Conservation (phyloP, 2,329 filamentous ascomycete genomes). For the Xylaria sp. region DNA sequence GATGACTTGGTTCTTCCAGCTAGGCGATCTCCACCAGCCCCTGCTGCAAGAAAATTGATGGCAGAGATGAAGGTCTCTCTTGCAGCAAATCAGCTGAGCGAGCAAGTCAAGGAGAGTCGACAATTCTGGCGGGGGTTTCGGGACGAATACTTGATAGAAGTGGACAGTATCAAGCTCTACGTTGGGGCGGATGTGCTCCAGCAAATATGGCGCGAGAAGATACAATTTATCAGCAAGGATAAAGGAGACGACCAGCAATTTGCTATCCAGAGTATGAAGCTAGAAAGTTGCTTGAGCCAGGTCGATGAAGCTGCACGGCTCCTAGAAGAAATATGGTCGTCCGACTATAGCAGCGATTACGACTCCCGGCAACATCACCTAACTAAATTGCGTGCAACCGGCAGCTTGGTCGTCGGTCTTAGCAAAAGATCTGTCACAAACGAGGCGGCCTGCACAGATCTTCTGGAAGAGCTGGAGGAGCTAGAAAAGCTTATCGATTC, state of each 20-base stretch:
- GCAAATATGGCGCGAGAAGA: constrained; percentile 47
- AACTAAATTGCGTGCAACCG: constrained; percentile 41
- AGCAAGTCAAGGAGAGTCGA: constrained; percentile 44
- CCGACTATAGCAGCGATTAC: constrained; percentile 29
- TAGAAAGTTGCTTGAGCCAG: constrained; percentile 44
- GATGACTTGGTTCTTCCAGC: neutral
- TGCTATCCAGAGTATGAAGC: constrained; percentile 42
- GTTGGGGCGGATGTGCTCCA: constrained; percentile 40
- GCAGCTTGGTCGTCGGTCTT: constrained; percentile 40
- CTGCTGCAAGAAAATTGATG: constrained; percentile 28
- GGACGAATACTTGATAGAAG: constrained; percentile 43
- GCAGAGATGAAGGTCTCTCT: constrained; percentile 45
- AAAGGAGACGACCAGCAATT: constrained; percentile 40
- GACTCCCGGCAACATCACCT: constrained; percentile 43
- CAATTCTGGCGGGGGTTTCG: constrained; percentile 42
- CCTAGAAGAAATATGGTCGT: constrained; percentile 25
- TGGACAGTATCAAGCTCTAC: constrained; percentile 43
- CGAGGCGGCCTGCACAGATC: constrained; percentile 43
- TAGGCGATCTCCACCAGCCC: neutral
- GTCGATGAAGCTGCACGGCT: constrained; percentile 41
- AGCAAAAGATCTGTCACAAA: constrained; percentile 39
- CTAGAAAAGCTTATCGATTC: constrained; percentile 45
- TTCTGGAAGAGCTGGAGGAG: constrained; percentile 44
- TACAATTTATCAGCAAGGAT: constrained; percentile 37
- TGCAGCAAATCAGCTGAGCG: constrained; percentile 44